Evolutionary conservation across 1,284 basidiomycete genomes (phyloP).

Genomic region (Irpex sp.): DNA sequence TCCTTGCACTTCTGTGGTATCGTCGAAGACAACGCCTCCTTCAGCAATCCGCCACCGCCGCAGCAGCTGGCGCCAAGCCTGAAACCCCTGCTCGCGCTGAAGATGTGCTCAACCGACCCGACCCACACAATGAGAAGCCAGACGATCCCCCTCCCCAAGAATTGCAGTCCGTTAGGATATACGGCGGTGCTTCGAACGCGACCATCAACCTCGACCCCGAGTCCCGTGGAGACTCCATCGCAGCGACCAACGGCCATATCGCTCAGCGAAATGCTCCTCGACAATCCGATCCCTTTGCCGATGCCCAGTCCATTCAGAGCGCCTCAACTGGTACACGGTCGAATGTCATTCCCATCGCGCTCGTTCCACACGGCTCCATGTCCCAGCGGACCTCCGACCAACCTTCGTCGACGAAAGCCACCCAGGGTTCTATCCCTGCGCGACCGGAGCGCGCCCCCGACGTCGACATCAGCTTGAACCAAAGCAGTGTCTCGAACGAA

Average conservation of each 20-base stretch:
- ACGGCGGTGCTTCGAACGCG: slow-evolving; percentile 36
- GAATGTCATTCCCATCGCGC: slow-evolving; percentile 79
- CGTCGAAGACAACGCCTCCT: slow-evolving; percentile 41
- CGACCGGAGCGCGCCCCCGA: slow-evolving; percentile 62
- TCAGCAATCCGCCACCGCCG: slow-evolving; percentile 17
- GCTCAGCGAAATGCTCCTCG: slow-evolving; percentile 26
- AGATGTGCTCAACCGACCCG: slow-evolving; percentile 69
- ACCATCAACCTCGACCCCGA: slow-evolving; percentile 57
- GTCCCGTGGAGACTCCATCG: slow-evolving; percentile 31
- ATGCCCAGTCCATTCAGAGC: slow-evolving; percentile 72
- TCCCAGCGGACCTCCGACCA: slow-evolving; percentile 22
- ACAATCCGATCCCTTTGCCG: slow-evolving; percentile 66
- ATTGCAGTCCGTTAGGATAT: slow-evolving; percentile 41
- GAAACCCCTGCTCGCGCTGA: slow-evolving; percentile 69
- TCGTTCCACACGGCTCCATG: slow-evolving; percentile 57
- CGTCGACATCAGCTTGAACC: slow-evolving; percentile 50
- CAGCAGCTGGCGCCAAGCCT: slow-evolving; percentile 39
- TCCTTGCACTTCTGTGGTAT: slow-evolving; percentile 56
- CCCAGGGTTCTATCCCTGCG: slow-evolving; percentile 29
- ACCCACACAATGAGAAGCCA: slow-evolving; percentile 62
- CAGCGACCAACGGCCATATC: slow-evolving; percentile 20
- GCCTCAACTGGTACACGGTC: slow-evolving; percentile 64
- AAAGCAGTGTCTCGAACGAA: slow-evolving; percentile 53
- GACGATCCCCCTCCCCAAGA: slow-evolving; percentile 23
- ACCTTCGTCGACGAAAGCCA: slow-evolving; percentile 26